phyloP scores from a whole-genome alignment of 208 protist species.

The Endotrypanum monterogeii region DNA sequence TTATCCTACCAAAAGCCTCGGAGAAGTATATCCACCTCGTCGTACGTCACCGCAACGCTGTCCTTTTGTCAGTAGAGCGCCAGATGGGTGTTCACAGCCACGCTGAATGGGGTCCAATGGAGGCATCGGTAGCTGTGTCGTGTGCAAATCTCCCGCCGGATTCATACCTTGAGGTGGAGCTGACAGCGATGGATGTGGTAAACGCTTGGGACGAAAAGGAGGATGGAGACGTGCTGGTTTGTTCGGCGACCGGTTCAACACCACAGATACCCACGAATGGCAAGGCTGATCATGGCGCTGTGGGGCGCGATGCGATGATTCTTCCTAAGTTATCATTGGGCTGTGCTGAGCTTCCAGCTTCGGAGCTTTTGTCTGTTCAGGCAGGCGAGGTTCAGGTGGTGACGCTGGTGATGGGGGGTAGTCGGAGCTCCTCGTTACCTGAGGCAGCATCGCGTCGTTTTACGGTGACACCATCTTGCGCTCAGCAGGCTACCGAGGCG shows the following conservation, averaged over 20 bases:
- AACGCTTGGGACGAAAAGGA: constrained; percentile 6
- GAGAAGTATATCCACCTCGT: constrained; percentile 50
- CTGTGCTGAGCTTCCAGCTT: constrained; percentile 15
- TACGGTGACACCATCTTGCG: background rate
- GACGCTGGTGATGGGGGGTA: constrained; percentile 7
- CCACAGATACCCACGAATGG: background rate
- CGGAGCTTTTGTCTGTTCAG: constrained; percentile 2
- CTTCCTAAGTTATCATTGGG: constrained; percentile 3
- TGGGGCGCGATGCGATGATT: background rate
- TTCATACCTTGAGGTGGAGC: constrained; percentile 20
- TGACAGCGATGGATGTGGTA: constrained; percentile 29
- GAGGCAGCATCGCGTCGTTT: background rate
- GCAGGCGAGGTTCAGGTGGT: constrained; percentile 24
- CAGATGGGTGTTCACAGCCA: constrained; percentile 28
- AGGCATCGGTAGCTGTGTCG: constrained; percentile 41
- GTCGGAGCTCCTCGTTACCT: background rate
- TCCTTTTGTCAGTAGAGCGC: constrained; percentile 49
- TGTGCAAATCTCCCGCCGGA: background rate
- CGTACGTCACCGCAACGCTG: constrained; percentile 34
- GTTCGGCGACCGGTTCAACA: background rate
- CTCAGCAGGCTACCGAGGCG: background rate
- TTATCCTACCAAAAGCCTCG: constrained; percentile 36
- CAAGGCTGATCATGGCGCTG: no score
- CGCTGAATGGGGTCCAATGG: constrained; percentile 52
- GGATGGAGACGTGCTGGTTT: background rate